Base-by-base conservation (phyloP, 805 yeast genomes). In the Grigorovia jiainica region DNA sequence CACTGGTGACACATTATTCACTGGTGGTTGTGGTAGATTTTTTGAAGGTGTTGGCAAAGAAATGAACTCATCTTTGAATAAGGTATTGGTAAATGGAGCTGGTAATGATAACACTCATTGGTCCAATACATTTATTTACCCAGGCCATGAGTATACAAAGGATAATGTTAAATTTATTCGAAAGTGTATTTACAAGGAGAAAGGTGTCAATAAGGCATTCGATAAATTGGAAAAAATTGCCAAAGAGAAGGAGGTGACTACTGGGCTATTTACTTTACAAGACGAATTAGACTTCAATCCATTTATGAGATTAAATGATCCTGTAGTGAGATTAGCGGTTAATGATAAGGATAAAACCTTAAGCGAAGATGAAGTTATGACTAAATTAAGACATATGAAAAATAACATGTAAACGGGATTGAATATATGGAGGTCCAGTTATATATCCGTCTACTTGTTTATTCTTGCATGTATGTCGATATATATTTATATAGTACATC, bases 61-160 rank as follows among this genome's bases (percentile, higher is more conserved):
- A 57, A 92, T 92, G 99, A 74, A 81, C 50, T 47, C 51, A 1
- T 74, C 95, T 0, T 69, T 92, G 53, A 78, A 76, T 51, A 60
- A 66, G 16, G 64, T 72, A 9, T 67, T 92, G 45, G 68, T 90
- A 40, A 89, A 95, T 0, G 62, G 65, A 17, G 81, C 77, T 8
- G 54, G 57, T 6, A 81, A 77, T 8, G 54, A 55, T 5, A 54
- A 55, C 29, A 43, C 55, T 16, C 52, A 59, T 34, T 58, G 57
- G 61, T 35, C 35, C 20, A 40, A 34, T 5, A 87, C 97, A 0
- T 60, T 62, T 31, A 87, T 89, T 2, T 90, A 77, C 57, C 90
- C 97, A 2, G 99, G 99, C 2, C 99, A 92, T 62, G 99, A 92
- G 65, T 92, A 92, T 65, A 92, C 98, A 5, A 73, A 70, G 51